These are phyloP conservation scores for Pichia scutulata DNA, from an alignment of 805 yeast genomes.

Conservation along the genomic window DNA sequence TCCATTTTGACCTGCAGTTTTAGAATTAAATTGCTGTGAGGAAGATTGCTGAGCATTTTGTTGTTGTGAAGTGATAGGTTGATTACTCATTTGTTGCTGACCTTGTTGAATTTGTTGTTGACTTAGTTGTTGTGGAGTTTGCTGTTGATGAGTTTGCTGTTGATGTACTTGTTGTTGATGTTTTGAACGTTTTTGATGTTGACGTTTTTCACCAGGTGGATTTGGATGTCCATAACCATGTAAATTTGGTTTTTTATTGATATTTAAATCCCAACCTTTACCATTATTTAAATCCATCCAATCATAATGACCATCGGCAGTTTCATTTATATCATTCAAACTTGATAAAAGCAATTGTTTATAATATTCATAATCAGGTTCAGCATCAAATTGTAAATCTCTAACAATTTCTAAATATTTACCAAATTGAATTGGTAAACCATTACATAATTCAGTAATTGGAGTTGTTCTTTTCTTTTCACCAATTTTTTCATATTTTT, in stretches of 20 bases:
- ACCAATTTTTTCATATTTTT: slow-evolving; percentile 95
- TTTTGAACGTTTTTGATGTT: slow-evolving; percentile 33
- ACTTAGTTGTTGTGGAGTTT: not conserved
- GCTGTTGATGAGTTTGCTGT: slow-evolving; percentile 13
- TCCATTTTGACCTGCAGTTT: slow-evolving; percentile 12
- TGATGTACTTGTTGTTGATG: slow-evolving; percentile 21
- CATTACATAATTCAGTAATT: slow-evolving; percentile 77
- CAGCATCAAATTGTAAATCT: slow-evolving; percentile 82
- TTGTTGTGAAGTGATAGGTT: slow-evolving; percentile 30
- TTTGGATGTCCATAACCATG: slow-evolving; percentile 96
- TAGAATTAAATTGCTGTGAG: slow-evolving; percentile 20
- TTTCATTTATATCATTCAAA: slow-evolving; percentile 59
- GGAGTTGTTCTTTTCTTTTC: slow-evolving; percentile 90
- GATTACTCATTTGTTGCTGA: slow-evolving; percentile 4
- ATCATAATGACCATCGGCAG: slow-evolving; percentile 86
- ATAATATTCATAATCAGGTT: slow-evolving; percentile 88
- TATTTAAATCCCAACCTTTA: slow-evolving; percentile 87
- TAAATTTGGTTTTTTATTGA: slow-evolving; percentile 85
- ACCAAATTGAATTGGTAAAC: slow-evolving; percentile 88
- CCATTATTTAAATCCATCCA: slow-evolving; percentile 97
- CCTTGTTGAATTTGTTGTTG: slow-evolving; percentile 9
- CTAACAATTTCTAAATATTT: slow-evolving; percentile 86
- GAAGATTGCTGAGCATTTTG: slow-evolving; percentile 24
- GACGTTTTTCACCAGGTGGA: slow-evolving; percentile 56
- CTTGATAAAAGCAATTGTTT: slow-evolving; percentile 73